Conservation (phyloP, 2,329 filamentous ascomycete species). For the Tetracladium maxilliforme region DNA sequence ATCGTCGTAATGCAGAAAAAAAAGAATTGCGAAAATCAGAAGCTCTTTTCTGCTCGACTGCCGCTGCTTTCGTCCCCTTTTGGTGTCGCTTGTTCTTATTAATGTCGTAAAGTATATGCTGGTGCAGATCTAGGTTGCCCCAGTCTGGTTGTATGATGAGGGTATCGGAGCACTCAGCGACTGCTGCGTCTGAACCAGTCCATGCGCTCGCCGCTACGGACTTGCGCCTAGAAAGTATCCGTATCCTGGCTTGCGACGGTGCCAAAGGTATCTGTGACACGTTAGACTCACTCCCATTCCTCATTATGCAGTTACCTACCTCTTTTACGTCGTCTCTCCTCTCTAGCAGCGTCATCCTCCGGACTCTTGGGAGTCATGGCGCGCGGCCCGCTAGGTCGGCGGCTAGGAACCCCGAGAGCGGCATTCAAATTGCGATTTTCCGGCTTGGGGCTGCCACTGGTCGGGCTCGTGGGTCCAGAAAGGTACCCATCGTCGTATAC, state of each 20-base stretch:
- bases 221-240: constrained; percentile 38
- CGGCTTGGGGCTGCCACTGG: constrained; percentile 26
- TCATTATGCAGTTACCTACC: constrained; percentile 11
- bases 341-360: constrained; percentile 14
- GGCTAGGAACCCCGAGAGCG: constrained; percentile 10
- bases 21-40: too few relatives aligned
- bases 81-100: too few relatives aligned
- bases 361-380: constrained; percentile 8
- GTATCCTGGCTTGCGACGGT: constrained; percentile 29
- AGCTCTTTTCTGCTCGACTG: too few relatives aligned
- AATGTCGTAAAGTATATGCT: too few relatives aligned
- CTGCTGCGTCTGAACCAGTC: too few relatives aligned
- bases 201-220: neutral
- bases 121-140: too few relatives aligned
- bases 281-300: constrained; percentile 1
- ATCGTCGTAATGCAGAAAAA: too few relatives aligned
- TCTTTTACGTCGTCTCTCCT: constrained; percentile 11
- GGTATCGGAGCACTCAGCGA: too few relatives aligned
- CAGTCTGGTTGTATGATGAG: too few relatives aligned
- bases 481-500: constrained; percentile 22
- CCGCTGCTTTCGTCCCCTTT: too few relatives aligned
- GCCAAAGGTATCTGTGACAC: constrained; percentile 33
- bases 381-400: constrained; percentile 9
- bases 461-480: constrained; percentile 26
- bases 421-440: neutral